Base-by-base conservation (phyloP, 2,329 filamentous ascomycete genomes). In the Aureobasidium pullulans region DNA sequence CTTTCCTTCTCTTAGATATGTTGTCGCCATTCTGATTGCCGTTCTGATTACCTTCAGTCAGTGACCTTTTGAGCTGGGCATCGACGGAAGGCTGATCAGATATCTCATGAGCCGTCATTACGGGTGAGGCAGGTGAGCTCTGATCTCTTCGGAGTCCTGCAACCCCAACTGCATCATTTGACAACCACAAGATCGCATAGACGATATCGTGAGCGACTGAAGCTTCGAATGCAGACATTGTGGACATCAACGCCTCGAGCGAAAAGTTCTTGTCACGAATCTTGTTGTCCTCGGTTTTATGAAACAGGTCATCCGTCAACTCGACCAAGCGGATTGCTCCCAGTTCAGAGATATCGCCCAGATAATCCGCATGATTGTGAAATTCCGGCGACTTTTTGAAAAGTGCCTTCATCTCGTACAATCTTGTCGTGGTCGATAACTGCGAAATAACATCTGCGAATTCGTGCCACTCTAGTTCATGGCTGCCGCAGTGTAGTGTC, bases 171-270 rank as follows among this genome's bases (percentile, higher is more conserved):
- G 60, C 60, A 37, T 61, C 60, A 15, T 59, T 61, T 11, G 60
- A 57, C 6, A 61, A 47, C 46, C 52, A 61, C n/a, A 61, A 39
- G 11, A 61, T 44, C 2, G 60, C 60, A 34, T 61, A 61, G 11
- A 61, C 46, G 8, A 47, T 59, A 23, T 61, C 60, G 29, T 59
- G 60, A 16, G 40, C 31, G 39, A 57, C 43, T 10, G 43, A 48
- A 28, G 59, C 50, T 43, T 61, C 43, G 15, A 61, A 61, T 2
- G 59, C 39, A 40, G 59, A 46, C 54, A 57, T 46, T 16, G 40
- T 57, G 7, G 39, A 47, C 16, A 57, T 37, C 10, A 57, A 13
- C 15, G 54, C 43, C n/a, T 43, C 43, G 10, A 57, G 54, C 48
- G 48, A 52, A 11, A 52, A 52, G 34, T 52, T 52, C 16, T 52